Evolutionary conservation across 192 early-diverging fungal species (phyloP).

Genomic region (Phycomyces nitens): DNA sequence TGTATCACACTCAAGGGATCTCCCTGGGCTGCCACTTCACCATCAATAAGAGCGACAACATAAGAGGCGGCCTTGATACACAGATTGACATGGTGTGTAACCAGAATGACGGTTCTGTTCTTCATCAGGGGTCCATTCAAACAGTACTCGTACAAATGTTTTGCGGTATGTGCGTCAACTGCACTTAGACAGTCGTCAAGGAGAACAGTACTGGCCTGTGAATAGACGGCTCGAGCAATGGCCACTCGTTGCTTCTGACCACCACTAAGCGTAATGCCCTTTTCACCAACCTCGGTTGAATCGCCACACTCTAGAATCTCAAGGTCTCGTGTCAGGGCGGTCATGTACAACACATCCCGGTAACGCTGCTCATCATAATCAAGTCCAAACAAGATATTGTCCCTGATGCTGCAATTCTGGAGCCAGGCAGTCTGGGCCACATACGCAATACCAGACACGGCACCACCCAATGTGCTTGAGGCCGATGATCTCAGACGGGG

Average conservation of each 20-base stretch:
- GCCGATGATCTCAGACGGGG: slow-evolving; percentile 20
- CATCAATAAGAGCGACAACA: slow-evolving; percentile 61
- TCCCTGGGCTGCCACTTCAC: slow-evolving; percentile 54
- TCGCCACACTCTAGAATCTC: slow-evolving; percentile 83
- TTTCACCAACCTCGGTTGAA: slow-evolving; percentile 89
- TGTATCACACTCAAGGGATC: slow-evolving; percentile 43
- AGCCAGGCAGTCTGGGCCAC: slow-evolving; percentile 70
- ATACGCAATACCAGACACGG: slow-evolving; percentile 69
- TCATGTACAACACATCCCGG: slow-evolving; percentile 72
- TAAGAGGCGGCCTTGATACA: slow-evolving; percentile 53
- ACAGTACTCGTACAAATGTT: slow-evolving; percentile 75
- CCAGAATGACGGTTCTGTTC: slow-evolving; percentile 79
- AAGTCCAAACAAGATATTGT: slow-evolving; percentile 85
- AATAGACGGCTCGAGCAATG: slow-evolving; percentile 85
- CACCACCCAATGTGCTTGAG: slow-evolving; percentile 19
- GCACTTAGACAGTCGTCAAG: slow-evolving; percentile 92
- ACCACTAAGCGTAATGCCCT: slow-evolving; percentile 80
- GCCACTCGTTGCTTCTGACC: slow-evolving; percentile 76
- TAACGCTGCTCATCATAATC: slow-evolving; percentile 73
- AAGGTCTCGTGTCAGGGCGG: slow-evolving; percentile 84
- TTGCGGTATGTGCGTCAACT: slow-evolving; percentile 94
- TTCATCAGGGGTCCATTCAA: slow-evolving; percentile 72
- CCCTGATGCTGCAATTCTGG: slow-evolving; percentile 33
- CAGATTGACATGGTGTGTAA: slow-evolving; percentile 80
- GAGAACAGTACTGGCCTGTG: slow-evolving; percentile 57